Base-by-base conservation (phyloP, 345 rosid species). In the Populus davidiana region DNA sequence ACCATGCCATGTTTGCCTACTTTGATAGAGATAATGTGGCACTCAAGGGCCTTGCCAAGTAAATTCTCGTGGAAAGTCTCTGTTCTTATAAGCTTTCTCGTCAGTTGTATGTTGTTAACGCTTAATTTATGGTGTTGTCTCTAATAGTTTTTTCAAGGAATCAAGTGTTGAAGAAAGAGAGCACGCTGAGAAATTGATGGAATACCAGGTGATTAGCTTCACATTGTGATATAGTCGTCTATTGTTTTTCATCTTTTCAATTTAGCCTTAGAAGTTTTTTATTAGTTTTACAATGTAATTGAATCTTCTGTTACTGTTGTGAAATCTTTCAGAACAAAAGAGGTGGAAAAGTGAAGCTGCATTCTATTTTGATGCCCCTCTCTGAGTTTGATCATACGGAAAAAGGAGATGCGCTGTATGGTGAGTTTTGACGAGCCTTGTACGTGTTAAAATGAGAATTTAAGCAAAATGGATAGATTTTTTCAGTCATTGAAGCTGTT, bases 301-400 rank as follows among this genome's bases (percentile, higher is more conserved):
- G 33, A 21, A n/a, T 14, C 16, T 4, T 81, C 18, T 5, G 27
- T 33, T 14, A 1, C 71, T 29, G 31, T 38, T 54, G 38, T 20
- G n/a, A 38, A 41, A 41, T 43, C n/a, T 74, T 70, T 21, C 69
- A 82, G 84, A 82, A 82, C 79, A 82, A 78, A 78, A 61, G 84
- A 5, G 84, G 84, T n/a, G 84, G 84, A 56, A 78, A 78, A 82
- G 84, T 82, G 78, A 78, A 82, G 81, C 69, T 82, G 61, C 81
- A 82, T 38, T 65, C 78, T 33, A 78, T 82, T 27, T 38, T 78
- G 69, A 69, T 74, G 84, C 84, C 84, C 2, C 70, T 78, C 14
- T 64, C 84, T 6, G 84, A 82, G 36, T 82, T 78, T 74, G 81
- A 82, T 56, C 81, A 78, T 78, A 41, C 33, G 11, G 81, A 82